Conservation (phyloP, 768 basidiomycete genomes). For the Floccularia luteovirens region DNA sequence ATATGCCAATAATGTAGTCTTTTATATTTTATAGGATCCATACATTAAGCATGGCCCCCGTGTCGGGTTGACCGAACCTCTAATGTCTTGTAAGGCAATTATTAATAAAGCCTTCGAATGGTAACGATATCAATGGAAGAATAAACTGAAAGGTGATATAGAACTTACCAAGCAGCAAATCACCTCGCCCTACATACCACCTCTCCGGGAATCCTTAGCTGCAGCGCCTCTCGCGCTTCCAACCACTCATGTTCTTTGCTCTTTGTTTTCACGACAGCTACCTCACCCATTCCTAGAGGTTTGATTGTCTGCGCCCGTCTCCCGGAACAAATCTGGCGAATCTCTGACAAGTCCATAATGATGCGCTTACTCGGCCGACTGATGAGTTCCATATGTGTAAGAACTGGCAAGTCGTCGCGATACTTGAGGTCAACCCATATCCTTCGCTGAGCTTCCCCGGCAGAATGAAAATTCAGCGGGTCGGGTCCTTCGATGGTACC, state of each 20-base stretch:
- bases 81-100: too few relatives aligned
- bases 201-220: constrained; percentile 74
- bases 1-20: too few relatives aligned
- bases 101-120: too few relatives aligned
- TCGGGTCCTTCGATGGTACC: constrained; percentile 62
- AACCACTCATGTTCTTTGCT: constrained; percentile 74
- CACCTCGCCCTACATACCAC: constrained; percentile 74
- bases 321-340: constrained; percentile 76
- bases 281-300: constrained; percentile 88
- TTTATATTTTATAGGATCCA: too few relatives aligned
- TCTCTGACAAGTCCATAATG: constrained; percentile 65
- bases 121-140: too few relatives aligned
- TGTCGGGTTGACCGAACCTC: too few relatives aligned
- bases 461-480: constrained; percentile 53
- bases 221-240: constrained; percentile 89
- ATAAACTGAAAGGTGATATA: not conserved
- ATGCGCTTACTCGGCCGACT: constrained; percentile 80
- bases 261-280: constrained; percentile 75
- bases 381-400: constrained; percentile 73
- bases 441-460: constrained; percentile 58
- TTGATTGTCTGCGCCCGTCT: constrained; percentile 72
- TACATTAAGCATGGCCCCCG: too few relatives aligned
- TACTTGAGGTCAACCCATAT: constrained; percentile 97
- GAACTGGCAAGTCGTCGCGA: constrained; percentile 80
- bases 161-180: constrained; percentile 3